Evolutionary conservation across 345 rosid genomes (phyloP).

Genomic region (Hirschfeldia incana): DNA sequence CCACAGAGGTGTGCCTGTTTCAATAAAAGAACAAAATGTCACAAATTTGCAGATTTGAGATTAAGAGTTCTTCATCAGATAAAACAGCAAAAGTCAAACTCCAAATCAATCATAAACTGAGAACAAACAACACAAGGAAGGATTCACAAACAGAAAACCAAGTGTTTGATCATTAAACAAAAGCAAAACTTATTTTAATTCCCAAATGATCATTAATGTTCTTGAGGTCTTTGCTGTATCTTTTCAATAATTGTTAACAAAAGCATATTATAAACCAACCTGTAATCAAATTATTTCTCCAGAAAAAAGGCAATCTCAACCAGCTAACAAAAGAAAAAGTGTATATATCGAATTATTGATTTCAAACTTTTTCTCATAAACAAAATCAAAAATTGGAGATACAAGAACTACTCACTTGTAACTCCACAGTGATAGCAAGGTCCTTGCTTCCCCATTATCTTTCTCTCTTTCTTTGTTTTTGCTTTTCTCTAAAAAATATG

Average conservation of each 20-base stretch:
- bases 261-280: not conserved
- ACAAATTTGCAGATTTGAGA: not conserved
- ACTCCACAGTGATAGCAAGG: constrained; percentile 99
- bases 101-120: constrained; percentile 8
- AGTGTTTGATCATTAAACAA: constrained; percentile 13
- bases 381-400: constrained; percentile 42
- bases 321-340: constrained; percentile 8
- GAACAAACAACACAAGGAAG: constrained; percentile 13
- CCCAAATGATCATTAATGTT: constrained; percentile 23
- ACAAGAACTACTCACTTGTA: constrained; percentile 96
- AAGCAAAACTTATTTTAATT: not conserved
- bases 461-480: constrained; percentile 36
- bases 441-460: constrained; percentile 89
- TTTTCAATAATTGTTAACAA: constrained; percentile 10
- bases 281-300: constrained; percentile 26
- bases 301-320: constrained; percentile 19
- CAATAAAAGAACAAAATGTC: constrained; percentile 11
- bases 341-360: constrained; percentile 1
- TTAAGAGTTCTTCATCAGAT: not conserved
- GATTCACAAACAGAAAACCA: constrained; percentile 12
- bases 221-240: constrained; percentile 24
- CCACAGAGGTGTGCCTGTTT: constrained; percentile 92
- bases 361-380: constrained; percentile 1
- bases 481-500: not conserved
- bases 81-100: constrained; percentile 16